These are phyloP conservation scores for Pseudocercospora crystallina DNA, from an alignment of 2,329 filamentous ascomycete genomes.

Conservation along the genomic window DNA sequence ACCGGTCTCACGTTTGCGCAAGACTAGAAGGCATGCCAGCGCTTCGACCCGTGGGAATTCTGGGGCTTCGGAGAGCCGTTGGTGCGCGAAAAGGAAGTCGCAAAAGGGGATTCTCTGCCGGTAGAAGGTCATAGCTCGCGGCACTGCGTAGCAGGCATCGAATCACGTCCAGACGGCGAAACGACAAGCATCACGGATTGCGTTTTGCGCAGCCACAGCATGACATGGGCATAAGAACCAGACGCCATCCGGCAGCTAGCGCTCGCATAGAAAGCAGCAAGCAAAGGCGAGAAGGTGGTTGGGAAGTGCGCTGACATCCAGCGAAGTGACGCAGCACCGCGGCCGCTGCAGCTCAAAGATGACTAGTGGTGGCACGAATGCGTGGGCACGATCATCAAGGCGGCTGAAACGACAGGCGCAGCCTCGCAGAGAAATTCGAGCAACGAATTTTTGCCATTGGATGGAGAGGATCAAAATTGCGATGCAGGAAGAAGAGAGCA, in stretches of 20 bases:
- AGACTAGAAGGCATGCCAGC: neutral
- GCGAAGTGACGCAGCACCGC: slow-evolving; percentile 19
- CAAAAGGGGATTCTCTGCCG: slow-evolving; percentile 14
- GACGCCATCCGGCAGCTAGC: slow-evolving; percentile 21
- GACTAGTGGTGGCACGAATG: slow-evolving; percentile 15
- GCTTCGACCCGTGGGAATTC: too few species aligned
- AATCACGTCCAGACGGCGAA: slow-evolving; percentile 14
- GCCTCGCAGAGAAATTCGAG: slow-evolving; percentile 19
- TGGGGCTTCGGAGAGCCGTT: neutral
- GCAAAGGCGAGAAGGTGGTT: slow-evolving; percentile 20
- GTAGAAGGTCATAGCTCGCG: slow-evolving; percentile 21
- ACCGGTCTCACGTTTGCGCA: slow-evolving; percentile 7
- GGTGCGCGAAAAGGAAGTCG: slow-evolving; percentile 5
- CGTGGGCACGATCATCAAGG: slow-evolving; percentile 6
- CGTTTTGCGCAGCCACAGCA: slow-evolving; percentile 19
- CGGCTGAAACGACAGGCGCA: slow-evolving; percentile 16
- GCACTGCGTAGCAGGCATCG: slow-evolving; percentile 18
- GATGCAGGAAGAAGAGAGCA: slow-evolving; percentile 5
- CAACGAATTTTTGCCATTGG: slow-evolving; percentile 25
- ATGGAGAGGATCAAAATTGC: slow-evolving; percentile 16
- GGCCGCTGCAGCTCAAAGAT: slow-evolving; percentile 14
- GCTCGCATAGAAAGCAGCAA: slow-evolving; percentile 14
- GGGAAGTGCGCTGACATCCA: slow-evolving; percentile 21
- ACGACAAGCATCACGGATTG: slow-evolving; percentile 19
- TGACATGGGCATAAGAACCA: slow-evolving; percentile 12